Base-by-base conservation (phyloP, 1,139 yeast species). In the Hyphopichia pseudoburtonii region DNA sequence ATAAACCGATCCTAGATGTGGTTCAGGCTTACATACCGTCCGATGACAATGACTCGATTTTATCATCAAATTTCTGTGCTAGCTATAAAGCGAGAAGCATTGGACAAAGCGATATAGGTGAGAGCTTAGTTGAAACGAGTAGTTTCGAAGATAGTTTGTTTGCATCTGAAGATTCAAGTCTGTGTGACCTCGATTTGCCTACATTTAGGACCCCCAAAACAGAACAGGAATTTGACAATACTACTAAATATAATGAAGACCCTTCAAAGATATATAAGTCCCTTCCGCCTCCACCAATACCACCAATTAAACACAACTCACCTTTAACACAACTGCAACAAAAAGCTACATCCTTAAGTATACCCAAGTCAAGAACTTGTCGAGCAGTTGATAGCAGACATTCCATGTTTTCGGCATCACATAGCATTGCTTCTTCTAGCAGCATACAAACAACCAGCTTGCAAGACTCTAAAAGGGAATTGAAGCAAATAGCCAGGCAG, bases 401-500 rank as follows among this genome's bases (percentile, higher is more conserved):
- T 15, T 30, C 33, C 9, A 30, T 30, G 33, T 19, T 14, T 8
- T 18, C 33, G 7, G 14, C 23, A 5, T 5, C 39, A 9, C 25
- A 36, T 6, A 36, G 39, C 23, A 12, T 16, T 10, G 9, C 27
- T 12, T 32, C 39, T 6, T 11, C 11, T 5, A n/a, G 15, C 11
- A 28, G 32, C 3, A 12, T 36, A n/a, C 27, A 15, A 15, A 14
- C 36, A 5, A 35, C 35, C 21, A 46, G 50, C 36, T 39, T 56
- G 5, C 38, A 39, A 14, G 48, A 48, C 2, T 48, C 51, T 17
- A 52, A 51, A 19, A 19, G 30, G 9, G 57, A 54, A 12, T 39
- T 63, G 42, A 52, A 52, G 34, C 43, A 49, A 4, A 41, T 46
- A 29, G 59, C 62, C 3, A 47, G 62, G 36, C 61, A 58, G 38